phyloP scores from a whole-genome alignment of 176 grass and related monocot species.

The Lolium perenne region DNA sequence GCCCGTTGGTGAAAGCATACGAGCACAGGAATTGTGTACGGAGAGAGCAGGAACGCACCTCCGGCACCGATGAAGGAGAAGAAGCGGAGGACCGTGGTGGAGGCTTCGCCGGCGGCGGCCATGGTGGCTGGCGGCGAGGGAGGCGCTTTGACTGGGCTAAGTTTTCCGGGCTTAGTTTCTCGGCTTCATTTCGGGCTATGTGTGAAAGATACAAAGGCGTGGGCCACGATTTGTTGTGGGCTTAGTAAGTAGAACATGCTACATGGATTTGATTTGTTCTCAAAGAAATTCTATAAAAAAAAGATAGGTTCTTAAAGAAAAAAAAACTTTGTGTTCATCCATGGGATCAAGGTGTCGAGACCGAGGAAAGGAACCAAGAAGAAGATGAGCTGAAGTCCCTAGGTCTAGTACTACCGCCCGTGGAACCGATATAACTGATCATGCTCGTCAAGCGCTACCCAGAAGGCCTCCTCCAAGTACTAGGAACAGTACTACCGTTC shows the following conservation, averaged over 20 bases:
- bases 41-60: slow-evolving; percentile 38
- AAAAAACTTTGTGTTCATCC: no score
- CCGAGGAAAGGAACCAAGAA: no score
- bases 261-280: no score
- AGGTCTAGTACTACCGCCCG: no score
- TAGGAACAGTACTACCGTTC: no score
- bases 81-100: slow-evolving; percentile 80
- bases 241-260: not conserved
- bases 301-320: no score
- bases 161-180: slow-evolving; percentile 8
- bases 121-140: slow-evolving; percentile 33
- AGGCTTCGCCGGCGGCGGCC: slow-evolving; percentile 63
- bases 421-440: no score
- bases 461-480: no score
- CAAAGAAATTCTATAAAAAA: no score
- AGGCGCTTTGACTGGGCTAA: slow-evolving; percentile 16
- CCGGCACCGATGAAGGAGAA: slow-evolving; percentile 89
- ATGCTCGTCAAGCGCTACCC: no score
- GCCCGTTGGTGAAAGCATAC: not conserved
- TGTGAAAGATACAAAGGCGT: not conserved
- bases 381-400: no score
- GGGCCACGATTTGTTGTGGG: not conserved
- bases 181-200: not conserved
- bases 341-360: no score
- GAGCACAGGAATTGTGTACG: not conserved